Base-by-base conservation (phyloP, 1,139 yeast species). In the Diutina pseudorugosa region DNA sequence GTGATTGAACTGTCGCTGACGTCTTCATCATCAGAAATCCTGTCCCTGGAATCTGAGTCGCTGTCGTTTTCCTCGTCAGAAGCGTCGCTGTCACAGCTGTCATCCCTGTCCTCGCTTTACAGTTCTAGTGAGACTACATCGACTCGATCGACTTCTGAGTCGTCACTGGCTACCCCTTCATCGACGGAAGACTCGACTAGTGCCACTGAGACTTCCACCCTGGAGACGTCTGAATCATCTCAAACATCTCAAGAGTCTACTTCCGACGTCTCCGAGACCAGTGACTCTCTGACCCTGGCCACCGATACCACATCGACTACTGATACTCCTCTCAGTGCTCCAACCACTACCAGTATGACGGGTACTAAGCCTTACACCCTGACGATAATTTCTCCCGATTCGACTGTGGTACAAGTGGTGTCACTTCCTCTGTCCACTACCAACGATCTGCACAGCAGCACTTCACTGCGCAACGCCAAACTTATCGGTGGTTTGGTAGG, bases 401-500 rank as follows among this genome's bases (percentile, higher is more conserved):
- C 76, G 8, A 74, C 79, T 47, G 65, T 73, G 54, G 73, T 77
- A 40, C 69, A 77, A 1, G 65, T 72, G 41, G 60, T 74, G 4
- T 64, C 76, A 0, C 67, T 72, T 0, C 75, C 77, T 2, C 71
- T 77, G 42, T 51, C 51, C 30, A 57, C 61, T n/a, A 23, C 27
- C 16, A n/a, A 45, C 8, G 40, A 45, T 3, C 54, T 50, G 47
- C 48, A 50, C 19, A 53, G 54, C 5, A 51, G 55, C 25, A 55
- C 65, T 2, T 58, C 65, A 1, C 59, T 61, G 48, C 62, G 60
- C 30, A 73, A 70, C 57, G 65, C 72, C 43, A 72, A 69, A 58
- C 63, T 74, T 53, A 73, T 74, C 50, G 79, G 79, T 7, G 78
- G 79, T 0, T 60, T 74, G 21, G 78, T 74, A 8, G 79, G 79